Percentiles rank a stretch among this genome's conserved stretches.
These are phyloP conservation scores for Alternaria triticimaculans DNA, from an alignment of 2,329 filamentous ascomycete genomes.

Conservation along the genomic window DNA sequence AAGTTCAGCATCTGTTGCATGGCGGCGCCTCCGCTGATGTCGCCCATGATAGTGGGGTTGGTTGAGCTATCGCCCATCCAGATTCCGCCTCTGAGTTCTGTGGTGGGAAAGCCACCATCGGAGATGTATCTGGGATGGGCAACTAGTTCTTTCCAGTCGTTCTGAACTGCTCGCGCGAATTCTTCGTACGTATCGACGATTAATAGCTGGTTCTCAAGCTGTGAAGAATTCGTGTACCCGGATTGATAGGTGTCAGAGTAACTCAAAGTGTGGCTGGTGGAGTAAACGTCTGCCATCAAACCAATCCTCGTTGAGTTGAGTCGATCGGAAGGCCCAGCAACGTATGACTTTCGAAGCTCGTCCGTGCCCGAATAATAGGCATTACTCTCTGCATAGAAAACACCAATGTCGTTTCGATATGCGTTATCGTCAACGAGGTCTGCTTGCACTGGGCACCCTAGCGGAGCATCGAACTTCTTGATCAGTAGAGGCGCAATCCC, in stretches of 20 bases:
- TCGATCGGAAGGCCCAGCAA: background rate
- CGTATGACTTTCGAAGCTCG: background rate
- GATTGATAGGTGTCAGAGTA: background rate
- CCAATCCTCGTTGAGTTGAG: background rate
- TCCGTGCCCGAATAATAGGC: background rate
- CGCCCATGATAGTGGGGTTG: constrained; percentile 21
- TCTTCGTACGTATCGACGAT: constrained; percentile 68
- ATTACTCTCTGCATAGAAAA: background rate
- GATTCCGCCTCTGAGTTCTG: constrained; percentile 51
- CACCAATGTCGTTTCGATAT: background rate
- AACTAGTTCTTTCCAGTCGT: constrained; percentile 67
- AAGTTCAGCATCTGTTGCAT: constrained; percentile 24
- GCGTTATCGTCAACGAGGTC: constrained; percentile 11
- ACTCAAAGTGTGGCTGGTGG: constrained; percentile 36
- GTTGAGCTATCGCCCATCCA: constrained; percentile 26
- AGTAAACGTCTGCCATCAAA: constrained; percentile 29
- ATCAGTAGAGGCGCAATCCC: constrained; percentile 79
- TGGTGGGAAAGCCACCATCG: background rate
- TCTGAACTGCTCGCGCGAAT: constrained; percentile 62
- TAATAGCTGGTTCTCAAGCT: constrained; percentile 46
- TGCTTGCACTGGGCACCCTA: constrained; percentile 45
- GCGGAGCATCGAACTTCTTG: constrained; percentile 58
- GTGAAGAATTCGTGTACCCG: constrained; percentile 26
- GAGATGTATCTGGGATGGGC: background rate
- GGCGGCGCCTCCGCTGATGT: constrained; percentile 51